Evolutionary conservation across 2,329 filamentous ascomycete species (phyloP), one percentile per base, ranked within the genome.

Genomic region (Fusarium odoratissimum): DNA sequence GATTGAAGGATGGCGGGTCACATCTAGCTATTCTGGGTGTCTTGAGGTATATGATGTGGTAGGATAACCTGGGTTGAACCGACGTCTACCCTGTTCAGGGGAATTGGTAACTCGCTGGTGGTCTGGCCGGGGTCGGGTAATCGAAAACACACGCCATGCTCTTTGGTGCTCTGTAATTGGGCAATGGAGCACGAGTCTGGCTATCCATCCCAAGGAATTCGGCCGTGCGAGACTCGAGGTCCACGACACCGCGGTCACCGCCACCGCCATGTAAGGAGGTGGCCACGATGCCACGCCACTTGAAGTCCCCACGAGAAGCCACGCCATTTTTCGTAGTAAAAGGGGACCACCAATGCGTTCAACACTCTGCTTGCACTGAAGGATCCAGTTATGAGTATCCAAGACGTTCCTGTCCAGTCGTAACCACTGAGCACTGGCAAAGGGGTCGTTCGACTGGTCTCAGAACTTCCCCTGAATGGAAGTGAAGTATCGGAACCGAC

Each of bases 371-470:
- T 19, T 51, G n/a, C 14, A 4, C 17, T 2, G n/a, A 23, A 25
- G n/a, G n/a, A 33, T 35, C 14, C 12, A 35, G 8, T 33, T 5
- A 13, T 23, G 11, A 23, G n/a, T 13, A 33, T 17, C 10, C 9
- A 35, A 76, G 55, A 14, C 71, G 33, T 44, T 74, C 64, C 13
- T 21, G 6, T 11, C n/a, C 4, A 14, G 11, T 10, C 8, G n/a
- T 19, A 21, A 25, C 17, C 11, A 3, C 31, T 19, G 8, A 51
- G n/a, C 2, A 25, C 14, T 21, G 19, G 16, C 16, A 19, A 10
- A 23, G 9, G 10, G n/a, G 21, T 14, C 11, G 6, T 11, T 16
- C 17, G 16, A 12, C 30, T 17, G 16, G n/a, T 42, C 6, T n/a
- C 13, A 17, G 48, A 25, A 25, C 3, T 11, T 13, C 17, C 17